Conservation (phyloP, 352 stramenopile species). For the Halophytophthora polymorphica region DNA sequence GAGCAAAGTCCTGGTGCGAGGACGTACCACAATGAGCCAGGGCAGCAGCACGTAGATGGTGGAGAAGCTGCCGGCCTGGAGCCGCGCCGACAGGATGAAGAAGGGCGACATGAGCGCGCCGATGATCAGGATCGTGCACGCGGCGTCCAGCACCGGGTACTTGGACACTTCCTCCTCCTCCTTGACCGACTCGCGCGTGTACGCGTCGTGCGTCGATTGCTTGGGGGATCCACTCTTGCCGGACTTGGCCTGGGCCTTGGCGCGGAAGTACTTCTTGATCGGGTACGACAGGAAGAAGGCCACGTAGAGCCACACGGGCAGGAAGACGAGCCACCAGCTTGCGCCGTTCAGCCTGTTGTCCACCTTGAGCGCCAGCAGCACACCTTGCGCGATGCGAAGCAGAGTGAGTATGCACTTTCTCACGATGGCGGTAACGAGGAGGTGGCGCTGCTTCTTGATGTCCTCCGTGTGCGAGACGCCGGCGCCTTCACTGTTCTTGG, state of each 20-base stretch:
- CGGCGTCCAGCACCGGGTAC: conserved; percentile 49
- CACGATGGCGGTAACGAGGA: conserved; percentile 36
- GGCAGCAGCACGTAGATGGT: conserved; percentile 78
- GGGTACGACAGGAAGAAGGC: conserved; percentile 55
- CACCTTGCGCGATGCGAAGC: conserved; percentile 55
- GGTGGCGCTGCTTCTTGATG: conserved; percentile 59
- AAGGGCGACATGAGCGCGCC: conserved; percentile 64
- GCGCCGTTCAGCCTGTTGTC: conserved; percentile 44
- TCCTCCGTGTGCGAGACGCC: conserved; percentile 62
- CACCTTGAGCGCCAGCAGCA: conserved; percentile 69
- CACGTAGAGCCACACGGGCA: conserved; percentile 77
- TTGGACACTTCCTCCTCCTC: conserved; percentile 49
- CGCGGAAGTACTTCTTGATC: conserved; percentile 49
- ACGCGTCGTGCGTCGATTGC: conserved; percentile 59
- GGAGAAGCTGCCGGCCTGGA: conserved; percentile 72
- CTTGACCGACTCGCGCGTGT: conserved; percentile 69
- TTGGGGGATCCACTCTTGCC: conserved; percentile 25
- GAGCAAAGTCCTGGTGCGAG: background rate
- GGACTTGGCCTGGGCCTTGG: conserved; percentile 39
- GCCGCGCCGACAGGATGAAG: conserved; percentile 73
- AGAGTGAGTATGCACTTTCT: conserved; percentile 43
- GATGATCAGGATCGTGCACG: conserved; percentile 56
- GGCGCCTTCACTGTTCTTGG: conserved; percentile 70
- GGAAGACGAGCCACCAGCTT: conserved; percentile 82
- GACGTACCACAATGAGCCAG: conserved; percentile 79